Evolutionary conservation across 2,329 filamentous ascomycete genomes (phyloP).

Genomic region (Colletotrichum spinosum): DNA sequence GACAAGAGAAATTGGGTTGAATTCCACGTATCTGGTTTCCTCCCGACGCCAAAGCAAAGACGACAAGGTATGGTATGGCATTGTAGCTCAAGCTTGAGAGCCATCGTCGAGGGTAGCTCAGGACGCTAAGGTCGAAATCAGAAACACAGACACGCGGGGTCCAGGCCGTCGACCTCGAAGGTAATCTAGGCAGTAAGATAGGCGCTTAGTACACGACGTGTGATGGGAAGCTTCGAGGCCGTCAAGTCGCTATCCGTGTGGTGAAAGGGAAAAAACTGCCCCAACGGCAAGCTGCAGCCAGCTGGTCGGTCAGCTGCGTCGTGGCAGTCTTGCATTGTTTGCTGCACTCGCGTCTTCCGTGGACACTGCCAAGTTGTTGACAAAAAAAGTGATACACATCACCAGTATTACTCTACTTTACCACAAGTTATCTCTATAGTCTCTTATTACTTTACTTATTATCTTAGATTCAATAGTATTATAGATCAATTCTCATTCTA

Average conservation of each 20-base stretch:
- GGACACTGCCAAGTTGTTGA: too few relatives aligned
- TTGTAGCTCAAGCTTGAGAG: background rate
- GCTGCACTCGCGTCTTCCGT: conserved; percentile 19
- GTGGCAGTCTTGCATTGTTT: conserved; percentile 17
- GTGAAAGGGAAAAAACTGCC: background rate
- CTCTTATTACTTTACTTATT: too few relatives aligned
- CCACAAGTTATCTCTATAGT: too few relatives aligned
- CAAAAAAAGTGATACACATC: too few relatives aligned
- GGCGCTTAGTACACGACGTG: too few relatives aligned
- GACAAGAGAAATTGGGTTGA: conserved; percentile 12
- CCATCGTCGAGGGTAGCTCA: conserved; percentile 8
- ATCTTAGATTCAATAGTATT: too few relatives aligned
- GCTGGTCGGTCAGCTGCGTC: conserved; percentile 29
- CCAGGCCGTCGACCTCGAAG: background rate
- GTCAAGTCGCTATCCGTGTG: too few relatives aligned
- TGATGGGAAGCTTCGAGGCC: too few relatives aligned
- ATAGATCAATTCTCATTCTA: too few relatives aligned
- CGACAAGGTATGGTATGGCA: background rate
- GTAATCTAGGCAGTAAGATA: too few relatives aligned
- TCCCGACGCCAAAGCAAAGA: conserved; percentile 8
- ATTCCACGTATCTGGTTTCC: conserved; percentile 18
- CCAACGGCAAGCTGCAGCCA: conserved; percentile 28
- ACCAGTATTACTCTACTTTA: too few relatives aligned
- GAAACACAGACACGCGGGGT: conserved; percentile 13
- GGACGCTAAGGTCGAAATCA: background rate